Base-by-base conservation (phyloP, 257 asterid genomes). In the Solanum chaucha region DNA sequence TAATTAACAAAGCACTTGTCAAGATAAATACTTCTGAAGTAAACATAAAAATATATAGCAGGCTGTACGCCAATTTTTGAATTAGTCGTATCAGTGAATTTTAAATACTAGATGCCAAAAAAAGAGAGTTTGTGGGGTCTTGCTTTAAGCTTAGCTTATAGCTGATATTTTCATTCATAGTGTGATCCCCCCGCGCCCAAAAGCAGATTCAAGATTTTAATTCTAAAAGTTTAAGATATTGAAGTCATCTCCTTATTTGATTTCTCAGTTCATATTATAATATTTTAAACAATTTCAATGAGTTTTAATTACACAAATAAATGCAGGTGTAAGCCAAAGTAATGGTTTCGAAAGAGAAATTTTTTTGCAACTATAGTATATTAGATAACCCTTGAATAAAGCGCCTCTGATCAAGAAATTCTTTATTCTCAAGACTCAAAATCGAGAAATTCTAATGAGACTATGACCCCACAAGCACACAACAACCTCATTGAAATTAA, bases 321-420 rank as follows among this genome's bases (percentile, higher is more conserved):
- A 22, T 61, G 2, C 5, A 61, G 6, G 28, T 61, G 28, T 22
- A 61, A 22, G 68, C 5, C 28, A 22, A 59, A 55, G 64, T 55
- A 55, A 2, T 55, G n/a, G 4, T 55, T 55, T 48, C 58, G 19
- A 13, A 46, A 48, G 19, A 48, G 6, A 14, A 48, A 44, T n/a
- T n/a, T n/a, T n/a, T n/a, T 5, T 0, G 0, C 64, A 17, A 55
- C 64, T 55, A 55, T 55, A 55, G 1, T 59, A 22, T 61, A 24
- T 30, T 64, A 64, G 8, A 64, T 64, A 11, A 64, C 32, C 17
- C 8, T 24, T 11, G 5, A 5, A 26, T 65, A 65, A 26, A 12
- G 4, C 10, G 0, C 2, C 10, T 26, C 0, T 2, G 8, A 1
- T 1, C 1, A 26, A 5, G 0, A 7, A 1, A 0, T 3, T 75